Evolutionary conservation across 2,329 filamentous ascomycete species (phyloP), one percentile per base, ranked within the genome.

Genomic region (Fusarium transvaalense): DNA sequence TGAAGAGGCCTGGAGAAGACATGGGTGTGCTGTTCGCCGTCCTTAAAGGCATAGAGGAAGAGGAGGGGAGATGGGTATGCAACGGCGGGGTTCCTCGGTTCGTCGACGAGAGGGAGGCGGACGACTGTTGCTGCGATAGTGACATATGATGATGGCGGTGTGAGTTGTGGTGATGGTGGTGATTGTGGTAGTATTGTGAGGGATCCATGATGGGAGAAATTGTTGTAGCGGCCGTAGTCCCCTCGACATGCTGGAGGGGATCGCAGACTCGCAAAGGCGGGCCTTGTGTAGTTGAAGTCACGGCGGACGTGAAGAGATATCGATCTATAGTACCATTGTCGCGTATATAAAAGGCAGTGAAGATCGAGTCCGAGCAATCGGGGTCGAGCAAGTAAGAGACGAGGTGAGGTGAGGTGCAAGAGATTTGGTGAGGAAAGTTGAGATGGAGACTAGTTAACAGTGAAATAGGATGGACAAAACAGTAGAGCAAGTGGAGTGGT

Each of bases 1-100:
- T 88, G 79, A 88, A 90, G 61, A 90, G 84, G 27, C 88, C 87
- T 0, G 88, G 86, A 29, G 88, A 89, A 53, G 88, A 88, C 60
- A 84, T 81, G 25, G 88, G 87, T 13, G 88, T 89, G 79, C 83
- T 88, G 74, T 78, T 82, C 62, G 85, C 82, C 38, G 84, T 86
- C 64, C 84, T 81, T 66, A 81, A 75, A 23, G 82, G 82, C 65
- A 83, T 66, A 48, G 82, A 78, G 8, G 79, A 71, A 48, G 79
- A 76, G 29, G 75, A 74, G 38, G 78, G 77, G 27, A 80, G 68
- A 66, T 78, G 74, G 15, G 77, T 73, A 58, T 76, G 69, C 47
- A 76, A 64, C 60, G 76, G 70, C 38, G 76, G 70, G 41, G 66
- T 59, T 21, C 69, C 61, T 21, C 71, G 68, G 53, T 58, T 71